These are phyloP conservation scores for Alternaria gaisen DNA, from an alignment of 2,329 filamentous ascomycete genomes.

Conservation along the genomic window DNA sequence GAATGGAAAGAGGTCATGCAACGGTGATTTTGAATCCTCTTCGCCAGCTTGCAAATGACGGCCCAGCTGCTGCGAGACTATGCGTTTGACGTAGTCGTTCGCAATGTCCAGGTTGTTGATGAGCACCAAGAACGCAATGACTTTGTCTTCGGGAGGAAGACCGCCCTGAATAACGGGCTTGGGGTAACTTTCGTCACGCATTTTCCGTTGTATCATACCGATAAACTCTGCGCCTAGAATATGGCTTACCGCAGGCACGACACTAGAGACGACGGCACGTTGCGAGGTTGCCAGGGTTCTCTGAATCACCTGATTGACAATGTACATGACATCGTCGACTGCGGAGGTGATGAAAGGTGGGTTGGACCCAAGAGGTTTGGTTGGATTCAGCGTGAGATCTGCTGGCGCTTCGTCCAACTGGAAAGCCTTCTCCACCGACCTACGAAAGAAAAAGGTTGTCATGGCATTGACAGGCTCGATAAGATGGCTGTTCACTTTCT, in stretches of 20 bases:
- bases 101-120: slow-evolving; percentile 96
- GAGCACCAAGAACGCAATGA: slow-evolving; percentile 88
- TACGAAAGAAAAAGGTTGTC: slow-evolving; percentile 95
- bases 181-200: slow-evolving; percentile 95
- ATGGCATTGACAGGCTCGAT: slow-evolving; percentile 86
- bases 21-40: slow-evolving; percentile 51
- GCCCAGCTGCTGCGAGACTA: slow-evolving; percentile 74
- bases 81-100: slow-evolving; percentile 88
- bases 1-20: slow-evolving; percentile 77
- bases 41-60: slow-evolving; percentile 47
- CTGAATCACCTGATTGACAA: slow-evolving; percentile 90
- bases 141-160: slow-evolving; percentile 85
- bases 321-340: slow-evolving; percentile 99
- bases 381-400: slow-evolving; percentile 79
- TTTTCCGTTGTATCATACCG: slow-evolving; percentile 96
- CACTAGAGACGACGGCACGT: slow-evolving; percentile 76
- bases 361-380: slow-evolving; percentile 75
- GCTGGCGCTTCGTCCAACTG: slow-evolving; percentile 89
- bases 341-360: slow-evolving; percentile 93
- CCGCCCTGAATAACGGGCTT: slow-evolving; percentile 79
- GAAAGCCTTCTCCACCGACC: slow-evolving; percentile 96
- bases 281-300: slow-evolving; percentile 88
- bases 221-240: slow-evolving; percentile 91
- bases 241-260: slow-evolving; percentile 79
- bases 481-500: slow-evolving; percentile 79